Evolutionary conservation across 192 early-diverging fungal genomes (phyloP).

Genomic region (Backusella luteola): DNA sequence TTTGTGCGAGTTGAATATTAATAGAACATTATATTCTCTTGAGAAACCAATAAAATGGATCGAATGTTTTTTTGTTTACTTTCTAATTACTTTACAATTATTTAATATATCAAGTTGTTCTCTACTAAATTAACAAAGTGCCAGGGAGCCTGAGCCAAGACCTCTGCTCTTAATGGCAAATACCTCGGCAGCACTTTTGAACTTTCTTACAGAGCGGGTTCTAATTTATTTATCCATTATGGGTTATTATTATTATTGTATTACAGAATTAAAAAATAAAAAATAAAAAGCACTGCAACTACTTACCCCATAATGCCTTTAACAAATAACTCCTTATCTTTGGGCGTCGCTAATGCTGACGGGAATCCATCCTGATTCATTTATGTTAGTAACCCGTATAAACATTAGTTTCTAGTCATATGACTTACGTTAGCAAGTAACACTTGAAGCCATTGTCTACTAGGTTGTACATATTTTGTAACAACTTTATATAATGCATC

Average conservation of each 20-base stretch:
- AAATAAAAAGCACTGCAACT: not conserved
- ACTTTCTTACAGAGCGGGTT: conserved; percentile 43
- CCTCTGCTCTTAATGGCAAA: conserved; percentile 51
- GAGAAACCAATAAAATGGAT: conserved; percentile 3
- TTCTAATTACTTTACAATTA: not conserved
- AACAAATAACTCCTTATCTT: conserved; percentile 49
- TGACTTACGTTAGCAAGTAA: conserved; percentile 43
- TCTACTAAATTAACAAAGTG: conserved; percentile 21
- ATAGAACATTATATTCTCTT: not conserved
- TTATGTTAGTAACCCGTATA: not conserved
- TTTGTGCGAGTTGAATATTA: not conserved
- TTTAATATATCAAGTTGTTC: not conserved
- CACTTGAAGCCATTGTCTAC: conserved; percentile 45
- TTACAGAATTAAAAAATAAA: not conserved
- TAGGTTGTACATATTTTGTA: conserved; percentile 36
- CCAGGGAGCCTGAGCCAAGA: conserved; percentile 41
- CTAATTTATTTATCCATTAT: conserved; percentile 24
- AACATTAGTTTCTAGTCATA: not conserved
- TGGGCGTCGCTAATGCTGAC: conserved; percentile 40
- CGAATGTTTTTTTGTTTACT: not conserved
- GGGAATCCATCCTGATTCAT: conserved; percentile 48
- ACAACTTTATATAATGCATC: conserved; percentile 50
- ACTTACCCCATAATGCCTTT: conserved; percentile 52
- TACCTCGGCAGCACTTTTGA: conserved; percentile 40
- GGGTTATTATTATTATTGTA: not conserved